Evolutionary conservation across 2,329 filamentous ascomycete genomes (phyloP).

Genomic region (Teratosphaeria gauchensis): DNA sequence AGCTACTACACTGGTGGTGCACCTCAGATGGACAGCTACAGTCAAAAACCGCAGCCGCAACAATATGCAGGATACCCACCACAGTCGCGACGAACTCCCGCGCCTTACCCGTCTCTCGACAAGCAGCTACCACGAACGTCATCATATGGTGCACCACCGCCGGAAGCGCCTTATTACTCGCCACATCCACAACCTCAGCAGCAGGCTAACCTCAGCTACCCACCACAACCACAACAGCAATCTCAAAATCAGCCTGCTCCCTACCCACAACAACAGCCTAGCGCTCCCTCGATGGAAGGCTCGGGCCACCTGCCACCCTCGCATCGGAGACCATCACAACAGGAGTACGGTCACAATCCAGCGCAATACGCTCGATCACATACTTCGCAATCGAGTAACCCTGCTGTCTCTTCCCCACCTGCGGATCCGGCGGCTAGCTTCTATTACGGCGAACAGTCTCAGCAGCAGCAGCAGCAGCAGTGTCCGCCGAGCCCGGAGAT

Average conservation of each 20-base stretch:
- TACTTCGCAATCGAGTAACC: constrained; percentile 18
- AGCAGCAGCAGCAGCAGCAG: neutral
- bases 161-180: constrained; percentile 22
- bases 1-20: constrained; percentile 71
- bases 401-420: constrained; percentile 16
- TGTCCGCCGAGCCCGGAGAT: neutral
- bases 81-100: constrained; percentile 21
- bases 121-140: constrained; percentile 12
- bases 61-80: constrained; percentile 22
- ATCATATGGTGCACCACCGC: constrained; percentile 16
- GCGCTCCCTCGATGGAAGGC: constrained; percentile 1
- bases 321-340: constrained; percentile 13
- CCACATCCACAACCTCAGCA: constrained; percentile 22
- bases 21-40: constrained; percentile 38
- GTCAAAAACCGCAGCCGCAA: constrained; percentile 9
- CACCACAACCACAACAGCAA: constrained; percentile 5
- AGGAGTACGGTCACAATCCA: constrained; percentile 20
- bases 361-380: constrained; percentile 28
- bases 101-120: constrained; percentile 27
- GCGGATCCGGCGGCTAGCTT: constrained; percentile 48
- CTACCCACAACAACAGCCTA: constrained; percentile 16
- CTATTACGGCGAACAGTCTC: constrained; percentile 38
- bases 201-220: constrained; percentile 19
- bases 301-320: constrained; percentile 16
- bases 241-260: neutral